Evolutionary conservation across 768 basidiomycete genomes (phyloP).

Genomic region (Coprinopsis marcescibilis): DNA sequence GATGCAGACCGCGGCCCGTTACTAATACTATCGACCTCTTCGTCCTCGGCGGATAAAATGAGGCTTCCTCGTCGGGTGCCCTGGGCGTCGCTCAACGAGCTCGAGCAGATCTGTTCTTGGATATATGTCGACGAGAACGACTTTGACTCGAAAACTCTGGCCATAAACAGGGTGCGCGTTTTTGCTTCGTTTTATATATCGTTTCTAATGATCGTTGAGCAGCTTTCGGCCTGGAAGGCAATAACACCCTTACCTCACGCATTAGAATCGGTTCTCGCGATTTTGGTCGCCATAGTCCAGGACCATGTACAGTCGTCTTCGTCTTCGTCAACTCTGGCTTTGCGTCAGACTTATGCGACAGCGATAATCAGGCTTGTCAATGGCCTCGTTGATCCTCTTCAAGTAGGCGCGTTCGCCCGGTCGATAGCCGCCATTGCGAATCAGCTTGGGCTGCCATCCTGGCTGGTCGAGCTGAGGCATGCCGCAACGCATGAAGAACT

Average conservation of each 20-base stretch:
- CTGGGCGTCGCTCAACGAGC: conserved; percentile 63
- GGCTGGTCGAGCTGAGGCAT: conserved; percentile 91
- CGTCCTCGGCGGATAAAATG: too few species aligned
- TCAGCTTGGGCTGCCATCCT: conserved; percentile 79
- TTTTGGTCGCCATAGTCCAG: conserved; percentile 54
- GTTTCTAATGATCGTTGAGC: background rate
- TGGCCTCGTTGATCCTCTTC: conserved; percentile 90
- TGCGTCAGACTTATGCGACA: conserved; percentile 75
- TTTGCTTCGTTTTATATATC: background rate
- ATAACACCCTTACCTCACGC: conserved; percentile 75
- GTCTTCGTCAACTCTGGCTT: conserved; percentile 31
- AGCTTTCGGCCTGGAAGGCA: conserved; percentile 81
- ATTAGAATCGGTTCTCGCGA: conserved; percentile 62
- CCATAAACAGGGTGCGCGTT: conserved; percentile 58
- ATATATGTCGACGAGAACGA: conserved; percentile 66
- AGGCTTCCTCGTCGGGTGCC: conserved; percentile 75
- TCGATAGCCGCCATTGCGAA: conserved; percentile 86
- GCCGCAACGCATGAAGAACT: conserved; percentile 95
- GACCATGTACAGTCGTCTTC: conserved; percentile 31
- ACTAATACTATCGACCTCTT: conserved; percentile 1
- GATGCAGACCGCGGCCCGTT: background rate
- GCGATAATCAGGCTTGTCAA: conserved; percentile 89
- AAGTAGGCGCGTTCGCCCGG: conserved; percentile 82
- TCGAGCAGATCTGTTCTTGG: conserved; percentile 72
- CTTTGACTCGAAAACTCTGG: conserved; percentile 45